These are phyloP conservation scores for Chimonanthus praecox DNA, from an alignment of 164 flowering plant genomes.

Conservation along the genomic window DNA sequence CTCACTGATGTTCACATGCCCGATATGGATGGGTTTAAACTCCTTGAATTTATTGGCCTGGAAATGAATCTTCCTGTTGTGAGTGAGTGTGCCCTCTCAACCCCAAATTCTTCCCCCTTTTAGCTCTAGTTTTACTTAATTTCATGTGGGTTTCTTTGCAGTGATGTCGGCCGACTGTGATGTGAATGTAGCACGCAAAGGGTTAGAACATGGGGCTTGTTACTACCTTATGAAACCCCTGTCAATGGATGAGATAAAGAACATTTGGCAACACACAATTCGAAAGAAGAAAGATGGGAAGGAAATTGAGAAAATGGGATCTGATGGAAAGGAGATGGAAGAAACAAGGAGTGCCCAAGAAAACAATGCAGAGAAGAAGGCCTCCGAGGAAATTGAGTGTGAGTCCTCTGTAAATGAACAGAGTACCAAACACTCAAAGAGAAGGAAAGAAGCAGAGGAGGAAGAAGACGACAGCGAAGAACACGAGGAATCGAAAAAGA, in stretches of 20 bases:
- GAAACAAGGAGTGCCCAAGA: neutral
- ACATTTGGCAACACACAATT: conserved; percentile 92
- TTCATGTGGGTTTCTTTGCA: conserved; percentile 16
- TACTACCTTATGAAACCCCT: conserved; percentile 92
- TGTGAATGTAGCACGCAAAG: conserved; percentile 84
- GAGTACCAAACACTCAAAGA: conserved; percentile 40
- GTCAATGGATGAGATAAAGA: conserved; percentile 79
- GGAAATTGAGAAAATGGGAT: conserved; percentile 38
- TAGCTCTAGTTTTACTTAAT: no score
- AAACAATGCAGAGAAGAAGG: neutral
- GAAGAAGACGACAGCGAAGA: neutral
- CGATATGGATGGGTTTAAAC: conserved; percentile 93
- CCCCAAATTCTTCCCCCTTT: neutral
- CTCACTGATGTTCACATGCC: conserved; percentile 96
- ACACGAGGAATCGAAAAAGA: neutral
- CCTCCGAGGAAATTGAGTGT: neutral
- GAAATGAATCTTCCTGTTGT: conserved; percentile 92
- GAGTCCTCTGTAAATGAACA: conserved; percentile 25
- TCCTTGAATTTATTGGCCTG: conserved; percentile 68
- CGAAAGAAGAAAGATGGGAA: conserved; percentile 71
- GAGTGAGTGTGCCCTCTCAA: conserved; percentile 36
- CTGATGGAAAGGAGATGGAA: neutral
- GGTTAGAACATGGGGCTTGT: conserved; percentile 93
- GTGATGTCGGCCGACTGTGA: conserved; percentile 99
- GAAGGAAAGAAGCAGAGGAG: conserved; percentile 44